Evolutionary conservation across 2,329 filamentous ascomycete genomes (phyloP), one percentile per base, ranked within the genome.

Genomic region (Escovopsis sp.): DNA sequence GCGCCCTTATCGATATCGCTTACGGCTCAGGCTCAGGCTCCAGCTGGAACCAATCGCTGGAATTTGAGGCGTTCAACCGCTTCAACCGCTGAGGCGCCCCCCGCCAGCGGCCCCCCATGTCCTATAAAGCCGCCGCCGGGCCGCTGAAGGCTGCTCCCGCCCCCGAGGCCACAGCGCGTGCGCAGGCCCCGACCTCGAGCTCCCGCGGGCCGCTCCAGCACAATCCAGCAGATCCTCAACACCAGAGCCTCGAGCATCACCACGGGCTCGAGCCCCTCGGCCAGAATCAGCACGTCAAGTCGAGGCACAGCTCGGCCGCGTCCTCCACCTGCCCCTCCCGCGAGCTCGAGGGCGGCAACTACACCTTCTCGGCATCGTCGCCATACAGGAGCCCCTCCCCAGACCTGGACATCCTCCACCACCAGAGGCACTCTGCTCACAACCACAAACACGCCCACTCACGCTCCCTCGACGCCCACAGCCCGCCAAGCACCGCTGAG

Each of bases 81-180:
- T 8, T 15, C 28, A 7, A 7, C 28, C 28, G 14, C 14, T 14
- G 12, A 15, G 10, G 17, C 11, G 5, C 28, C n/a, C 28, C 28
- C 12, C n/a, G 17, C 14, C 11, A 30, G 13, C 11, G 17, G 14
- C 28, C 13, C 14, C 19, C 23, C 12, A 39, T 39, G 38, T 31
- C 38, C 38, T 39, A 37, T 29, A 31, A 35, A 25, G 28, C 6
- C 28, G 32, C 38, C 35, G 27, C 32, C 10, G 33, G 25, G 33
- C 38, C 39, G 27, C 39, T 40, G 35, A 31, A 35, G 29, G 14
- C n/a, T n/a, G n/a, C n/a, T n/a, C n/a, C n/a, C n/a, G n/a, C 32
- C 32, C 39, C 39, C 30, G 33, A 33, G 21, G 30, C n/a, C 35
- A 33, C 31, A 28, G 33, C 39, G 31, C 29, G 32, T 12, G 33